Evolutionary conservation across 2,329 filamentous ascomycete genomes (phyloP).

Genomic region (Drechslerella stenobrocha): DNA sequence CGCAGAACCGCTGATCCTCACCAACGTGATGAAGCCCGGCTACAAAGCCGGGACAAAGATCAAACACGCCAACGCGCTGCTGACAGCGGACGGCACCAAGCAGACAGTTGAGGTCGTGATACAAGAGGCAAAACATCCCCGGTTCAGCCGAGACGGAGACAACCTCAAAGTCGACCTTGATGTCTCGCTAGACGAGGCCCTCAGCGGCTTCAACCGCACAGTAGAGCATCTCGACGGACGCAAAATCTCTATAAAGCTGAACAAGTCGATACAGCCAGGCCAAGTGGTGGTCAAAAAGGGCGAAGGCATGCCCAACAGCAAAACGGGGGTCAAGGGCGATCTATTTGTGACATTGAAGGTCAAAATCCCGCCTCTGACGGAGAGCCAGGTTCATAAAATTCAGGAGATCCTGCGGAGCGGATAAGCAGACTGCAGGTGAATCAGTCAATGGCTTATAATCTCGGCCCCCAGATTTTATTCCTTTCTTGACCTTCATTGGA

Average conservation of each 20-base stretch:
- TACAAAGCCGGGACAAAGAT: conserved; percentile 94
- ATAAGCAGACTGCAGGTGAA: background rate
- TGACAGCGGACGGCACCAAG: conserved; percentile 89
- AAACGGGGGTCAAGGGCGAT: conserved; percentile 38
- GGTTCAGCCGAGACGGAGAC: conserved; percentile 94
- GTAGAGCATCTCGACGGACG: conserved; percentile 87
- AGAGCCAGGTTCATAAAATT: conserved; percentile 34
- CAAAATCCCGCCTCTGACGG: conserved; percentile 40
- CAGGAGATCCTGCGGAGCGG: conserved; percentile 32
- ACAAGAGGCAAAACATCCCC: conserved; percentile 92
- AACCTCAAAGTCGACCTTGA: conserved; percentile 93
- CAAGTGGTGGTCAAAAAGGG: conserved; percentile 41
- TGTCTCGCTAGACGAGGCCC: conserved; percentile 90
- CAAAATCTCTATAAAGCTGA: conserved; percentile 38
- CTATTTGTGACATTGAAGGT: conserved; percentile 43
- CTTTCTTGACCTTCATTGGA: too few relatives aligned
- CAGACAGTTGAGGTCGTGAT: conserved; percentile 98
- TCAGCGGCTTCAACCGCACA: conserved; percentile 86
- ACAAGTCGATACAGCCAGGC: conserved; percentile 39
- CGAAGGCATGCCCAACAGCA: conserved; percentile 47
- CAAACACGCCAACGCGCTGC: conserved; percentile 93
- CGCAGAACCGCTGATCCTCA: conserved; percentile 94
- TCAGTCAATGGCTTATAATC: background rate
- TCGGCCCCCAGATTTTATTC: background rate
- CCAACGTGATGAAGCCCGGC: conserved; percentile 94